These are phyloP conservation scores for Leccinum truebloodii DNA, from an alignment of 768 basidiomycete genomes.

Conservation along the genomic window DNA sequence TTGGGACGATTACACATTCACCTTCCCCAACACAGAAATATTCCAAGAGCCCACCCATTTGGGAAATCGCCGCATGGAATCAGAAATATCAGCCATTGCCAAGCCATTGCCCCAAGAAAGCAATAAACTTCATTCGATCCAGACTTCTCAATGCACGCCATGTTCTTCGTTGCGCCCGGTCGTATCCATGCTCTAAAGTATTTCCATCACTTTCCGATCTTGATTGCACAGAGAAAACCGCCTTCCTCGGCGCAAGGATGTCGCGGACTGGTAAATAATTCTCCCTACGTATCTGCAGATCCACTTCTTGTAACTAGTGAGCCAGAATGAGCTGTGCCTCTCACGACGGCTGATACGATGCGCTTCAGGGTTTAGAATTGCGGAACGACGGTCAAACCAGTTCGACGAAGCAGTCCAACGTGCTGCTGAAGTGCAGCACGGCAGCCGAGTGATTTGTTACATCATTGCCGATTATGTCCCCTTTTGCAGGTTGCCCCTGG, in stretches of 20 bases:
- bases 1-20: constrained; percentile 7
- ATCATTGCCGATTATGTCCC: not conserved
- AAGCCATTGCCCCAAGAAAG: not conserved
- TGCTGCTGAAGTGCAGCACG: not conserved
- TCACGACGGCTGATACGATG: not conserved
- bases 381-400: not conserved
- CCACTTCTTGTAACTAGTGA: not conserved
- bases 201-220: not conserved
- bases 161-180: not conserved
- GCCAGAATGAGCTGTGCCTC: not conserved
- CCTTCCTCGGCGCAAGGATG: not conserved
- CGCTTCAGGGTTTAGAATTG: not conserved
- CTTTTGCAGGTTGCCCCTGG: not conserved
- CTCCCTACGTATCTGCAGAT: not conserved
- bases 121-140: not conserved
- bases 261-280: not conserved
- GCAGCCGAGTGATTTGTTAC: not conserved
- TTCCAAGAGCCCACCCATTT: not conserved
- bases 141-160: not conserved
- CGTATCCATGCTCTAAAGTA: not conserved
- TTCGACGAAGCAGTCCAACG: not conserved
- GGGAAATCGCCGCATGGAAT: not conserved
- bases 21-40: not conserved
- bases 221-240: not conserved
- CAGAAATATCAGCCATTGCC: not conserved